phyloP scores from a whole-genome alignment of 2,329 filamentous ascomycete species.

The Sporothrix globosa region DNA sequence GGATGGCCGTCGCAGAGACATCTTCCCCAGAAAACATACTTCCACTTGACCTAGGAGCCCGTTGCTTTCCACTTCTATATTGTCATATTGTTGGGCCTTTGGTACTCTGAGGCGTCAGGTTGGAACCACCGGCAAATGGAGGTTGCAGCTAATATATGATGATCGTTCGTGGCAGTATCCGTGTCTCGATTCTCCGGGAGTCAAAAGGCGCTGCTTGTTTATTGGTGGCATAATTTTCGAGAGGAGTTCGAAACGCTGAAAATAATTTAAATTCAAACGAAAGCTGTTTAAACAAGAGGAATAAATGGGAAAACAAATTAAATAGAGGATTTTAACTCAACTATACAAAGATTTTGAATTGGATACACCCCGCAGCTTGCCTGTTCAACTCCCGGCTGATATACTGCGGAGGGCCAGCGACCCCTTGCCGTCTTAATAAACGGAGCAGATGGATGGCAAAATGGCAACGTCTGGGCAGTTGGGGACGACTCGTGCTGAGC shows the following conservation, averaged over 20 bases:
- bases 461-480: not conserved
- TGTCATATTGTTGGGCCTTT: not conserved
- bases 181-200: not conserved
- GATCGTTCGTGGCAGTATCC: not conserved
- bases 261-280: not conserved
- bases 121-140: not conserved
- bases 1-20: not conserved
- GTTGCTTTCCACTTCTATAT: not conserved
- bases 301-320: not conserved
- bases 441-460: not conserved
- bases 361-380: not conserved
- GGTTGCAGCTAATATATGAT: not conserved
- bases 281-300: constrained; percentile 11
- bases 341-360: not conserved
- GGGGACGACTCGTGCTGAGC: not conserved
- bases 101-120: not conserved
- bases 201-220: not conserved
- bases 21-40: not conserved
- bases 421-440: not conserved
- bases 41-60: not conserved
- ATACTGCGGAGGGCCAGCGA: not conserved
- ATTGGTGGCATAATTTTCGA: constrained; percentile 10
- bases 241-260: not conserved
- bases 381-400: constrained; percentile 8
- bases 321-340: not conserved